Percentiles rank a stretch among this genome's conserved stretches.
phyloP scores from a whole-genome alignment of 345 rosid genomes.

The Bretschneidera sinensis region DNA sequence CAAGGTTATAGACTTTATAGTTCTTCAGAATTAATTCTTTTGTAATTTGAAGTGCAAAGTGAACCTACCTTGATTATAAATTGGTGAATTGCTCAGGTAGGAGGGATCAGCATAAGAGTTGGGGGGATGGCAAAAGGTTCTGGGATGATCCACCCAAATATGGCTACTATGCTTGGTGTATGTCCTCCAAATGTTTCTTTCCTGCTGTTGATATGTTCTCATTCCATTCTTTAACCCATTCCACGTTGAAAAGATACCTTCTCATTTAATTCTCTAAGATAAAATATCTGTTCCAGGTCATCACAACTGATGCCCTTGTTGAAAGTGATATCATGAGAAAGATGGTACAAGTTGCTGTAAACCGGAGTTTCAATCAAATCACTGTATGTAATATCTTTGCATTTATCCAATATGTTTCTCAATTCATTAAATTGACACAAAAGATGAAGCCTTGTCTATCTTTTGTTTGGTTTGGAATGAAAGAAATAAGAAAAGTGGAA shows the following conservation, averaged over 20 bases:
- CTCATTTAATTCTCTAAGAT: too few relatives aligned
- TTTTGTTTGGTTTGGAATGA: too few relatives aligned
- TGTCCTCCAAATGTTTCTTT: conserved; percentile 27
- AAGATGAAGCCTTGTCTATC: too few relatives aligned
- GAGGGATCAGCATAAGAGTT: conserved; percentile 56
- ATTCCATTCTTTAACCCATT: not conserved
- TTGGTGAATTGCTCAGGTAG: conserved; percentile 49
- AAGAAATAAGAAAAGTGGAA: too few relatives aligned
- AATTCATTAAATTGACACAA: conserved; percentile 3
- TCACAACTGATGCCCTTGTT: conserved; percentile 85
- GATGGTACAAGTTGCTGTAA: conserved; percentile 81
- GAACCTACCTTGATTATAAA: not conserved
- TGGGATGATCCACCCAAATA: conserved; percentile 97
- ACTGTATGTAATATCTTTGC: conserved; percentile 51
- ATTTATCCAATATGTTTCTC: conserved; percentile 8
- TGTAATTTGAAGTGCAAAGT: not conserved
- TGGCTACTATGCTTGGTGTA: conserved; percentile 98
- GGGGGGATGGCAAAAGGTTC: conserved; percentile 99
- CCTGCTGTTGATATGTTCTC: not conserved
- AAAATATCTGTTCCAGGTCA: conserved; percentile 51
- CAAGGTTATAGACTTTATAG: too few relatives aligned
- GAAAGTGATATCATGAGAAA: conserved; percentile 84
- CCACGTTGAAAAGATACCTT: too few relatives aligned
- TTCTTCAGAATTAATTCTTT: conserved; percentile 4
- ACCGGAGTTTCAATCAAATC: conserved; percentile 94